Conservation (phyloP, 1,139 yeast species). For the Kodamaea anthophila region DNA sequence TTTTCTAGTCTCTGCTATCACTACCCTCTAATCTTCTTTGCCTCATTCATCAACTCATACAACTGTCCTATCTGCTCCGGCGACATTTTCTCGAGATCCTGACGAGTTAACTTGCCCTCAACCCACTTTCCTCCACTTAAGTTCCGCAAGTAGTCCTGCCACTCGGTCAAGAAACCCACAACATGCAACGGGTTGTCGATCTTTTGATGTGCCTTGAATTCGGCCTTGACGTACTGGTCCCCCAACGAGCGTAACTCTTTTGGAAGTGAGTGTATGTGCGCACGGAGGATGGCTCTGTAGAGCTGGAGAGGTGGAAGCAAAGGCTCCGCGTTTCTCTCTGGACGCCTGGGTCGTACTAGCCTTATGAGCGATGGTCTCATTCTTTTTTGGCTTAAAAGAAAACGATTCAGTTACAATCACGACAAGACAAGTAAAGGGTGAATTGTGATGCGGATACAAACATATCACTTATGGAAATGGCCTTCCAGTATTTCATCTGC, state of each 20-base stretch:
- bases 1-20: neutral
- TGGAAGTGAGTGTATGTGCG: constrained; percentile 64
- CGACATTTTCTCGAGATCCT: constrained; percentile 72
- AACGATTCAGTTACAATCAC: too few relatives aligned
- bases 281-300: constrained; percentile 71
- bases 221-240: constrained; percentile 82
- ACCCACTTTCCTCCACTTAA: constrained; percentile 77
- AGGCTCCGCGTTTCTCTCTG: constrained; percentile 49
- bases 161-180: constrained; percentile 84
- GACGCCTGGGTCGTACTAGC: constrained; percentile 53
- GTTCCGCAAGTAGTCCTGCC: constrained; percentile 84
- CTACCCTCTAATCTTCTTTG: constrained; percentile 42
- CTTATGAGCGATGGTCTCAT: constrained; percentile 49
- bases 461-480: too few relatives aligned
- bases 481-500: too few relatives aligned
- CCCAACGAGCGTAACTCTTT: constrained; percentile 70
- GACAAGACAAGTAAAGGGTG: too few relatives aligned
- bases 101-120: constrained; percentile 57
- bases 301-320: constrained; percentile 76
- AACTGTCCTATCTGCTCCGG: constrained; percentile 88
- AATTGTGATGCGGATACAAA: too few relatives aligned
- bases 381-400: too few relatives aligned
- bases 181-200: constrained; percentile 89
- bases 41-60: constrained; percentile 43
- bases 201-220: constrained; percentile 78